Conservation (phyloP, 73 alveolate genomes). For the Tetrahymena elliotti region DNA sequence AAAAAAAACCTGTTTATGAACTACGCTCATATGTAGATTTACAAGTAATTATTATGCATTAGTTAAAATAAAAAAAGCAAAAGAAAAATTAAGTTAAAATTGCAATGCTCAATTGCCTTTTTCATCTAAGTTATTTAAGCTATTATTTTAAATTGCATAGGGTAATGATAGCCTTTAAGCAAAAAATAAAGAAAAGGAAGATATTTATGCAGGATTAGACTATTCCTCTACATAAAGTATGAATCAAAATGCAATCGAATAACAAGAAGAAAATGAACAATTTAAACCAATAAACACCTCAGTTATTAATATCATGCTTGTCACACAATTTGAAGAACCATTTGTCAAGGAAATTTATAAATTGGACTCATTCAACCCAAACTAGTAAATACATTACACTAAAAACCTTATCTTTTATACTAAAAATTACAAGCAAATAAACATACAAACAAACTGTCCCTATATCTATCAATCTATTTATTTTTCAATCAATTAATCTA, state of each 20-base stretch:
- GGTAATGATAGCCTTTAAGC: neutral
- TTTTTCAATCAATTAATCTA: neutral
- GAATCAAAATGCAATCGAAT: neutral
- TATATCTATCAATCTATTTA: neutral
- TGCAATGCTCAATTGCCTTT: neutral
- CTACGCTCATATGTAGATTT: neutral
- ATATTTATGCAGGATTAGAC: neutral
- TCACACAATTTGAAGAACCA: neutral
- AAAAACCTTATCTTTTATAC: neutral
- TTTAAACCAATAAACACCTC: neutral
- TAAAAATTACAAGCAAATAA: neutral
- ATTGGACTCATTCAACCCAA: neutral
- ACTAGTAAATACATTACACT: neutral
- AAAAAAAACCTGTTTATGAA: neutral
- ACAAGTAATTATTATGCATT: neutral
- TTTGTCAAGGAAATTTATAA: neutral
- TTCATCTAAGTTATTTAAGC: neutral
- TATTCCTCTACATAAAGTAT: neutral
- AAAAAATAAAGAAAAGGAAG: neutral
- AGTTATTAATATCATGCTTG: neutral
- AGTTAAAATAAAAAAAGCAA: neutral
- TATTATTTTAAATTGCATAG: neutral
- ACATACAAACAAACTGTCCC: neutral
- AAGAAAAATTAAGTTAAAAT: neutral
- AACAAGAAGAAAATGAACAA: neutral